phyloP scores from a whole-genome alignment of 2,329 filamentous ascomycete species.

The Sporothrix curviconia region DNA sequence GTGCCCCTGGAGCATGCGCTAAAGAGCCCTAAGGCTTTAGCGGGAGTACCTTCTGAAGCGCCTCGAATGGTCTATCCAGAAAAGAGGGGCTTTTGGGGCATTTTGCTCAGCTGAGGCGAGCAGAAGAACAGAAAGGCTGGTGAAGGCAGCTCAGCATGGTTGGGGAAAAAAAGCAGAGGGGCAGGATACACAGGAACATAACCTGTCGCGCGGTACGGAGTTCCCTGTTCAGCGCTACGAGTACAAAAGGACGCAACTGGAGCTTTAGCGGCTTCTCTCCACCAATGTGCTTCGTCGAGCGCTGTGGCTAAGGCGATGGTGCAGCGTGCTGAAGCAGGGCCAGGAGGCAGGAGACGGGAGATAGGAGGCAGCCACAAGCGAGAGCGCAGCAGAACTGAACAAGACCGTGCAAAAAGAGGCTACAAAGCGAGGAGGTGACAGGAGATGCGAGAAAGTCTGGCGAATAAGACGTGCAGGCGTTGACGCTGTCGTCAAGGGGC shows the following conservation, averaged over 20 bases:
- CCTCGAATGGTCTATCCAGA: neutral
- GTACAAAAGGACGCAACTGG: neutral
- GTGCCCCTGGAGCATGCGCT: neutral
- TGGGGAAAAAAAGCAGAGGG: neutral
- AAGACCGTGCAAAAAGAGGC: too few species aligned
- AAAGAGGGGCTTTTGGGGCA: neutral
- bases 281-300: neutral
- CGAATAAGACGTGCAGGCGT: neutral
- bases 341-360: constrained; percentile 5
- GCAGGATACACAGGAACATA: neutral
- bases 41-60: neutral
- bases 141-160: neutral
- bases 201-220: too few species aligned
- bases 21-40: neutral
- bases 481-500: neutral
- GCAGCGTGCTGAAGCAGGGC: neutral
- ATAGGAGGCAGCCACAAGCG: neutral
- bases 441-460: neutral
- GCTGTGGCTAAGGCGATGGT: neutral
- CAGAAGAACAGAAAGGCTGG: neutral
- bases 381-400: too few species aligned
- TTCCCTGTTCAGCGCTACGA: too few species aligned
- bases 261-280: neutral
- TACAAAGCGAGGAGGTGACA: neutral
- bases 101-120: neutral